Evolutionary conservation across 805 yeast genomes (phyloP), one percentile per base, ranked within the genome.

Genomic region (Saccharomycopsis selenospora): DNA sequence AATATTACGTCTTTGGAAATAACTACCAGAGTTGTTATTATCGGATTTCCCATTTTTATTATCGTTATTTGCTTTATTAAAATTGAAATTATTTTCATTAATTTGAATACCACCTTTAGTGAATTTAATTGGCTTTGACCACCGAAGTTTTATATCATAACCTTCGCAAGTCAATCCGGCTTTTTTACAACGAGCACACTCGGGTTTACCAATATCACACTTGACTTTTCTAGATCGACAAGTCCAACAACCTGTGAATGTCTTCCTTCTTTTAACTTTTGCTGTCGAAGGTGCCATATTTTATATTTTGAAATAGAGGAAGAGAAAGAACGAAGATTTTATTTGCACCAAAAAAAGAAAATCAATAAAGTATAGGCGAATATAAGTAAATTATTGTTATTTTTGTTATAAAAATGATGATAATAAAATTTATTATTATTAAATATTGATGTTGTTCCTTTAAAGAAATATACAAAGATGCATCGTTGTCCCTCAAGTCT

Each of bases 171-270:
- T 67, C 24, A 85, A 61, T 0, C 82, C 80, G 0, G 86, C 73
- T 57, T 79, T 80, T 36, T 69, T 68, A 62, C 96, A 89, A 49
- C 85, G 72, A n/a, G 64, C 60, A 64, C 96, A 89, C 11, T 66
- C 61, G 0, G 96, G 96, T 54, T 72, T 74, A 13, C 71, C 68
- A 48, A 84, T 67, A 61, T 87, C 95, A 63, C 96, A 89, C 50
- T 85, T 80, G 43, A 88, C 81, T 62, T 87, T 85, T 41, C 96
- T 65, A 13, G 81, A 68, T 40, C 96, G 72, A 59, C 96, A 88
- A 0, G 95, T 85, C 70, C 86, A 86, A 61, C 96, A 89, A 1
- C 96, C 96, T 0, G 85, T 80, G 59, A 86, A 88, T 0, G 93
- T 80, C 60, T 88, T 89, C 6, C 77, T 75, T 50, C 80, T 66